Percentiles rank a stretch among this genome's conserved stretches.
Conservation (phyloP, 192 early-diverging fungal genomes). For the Cetraspora pellucida region DNA sequence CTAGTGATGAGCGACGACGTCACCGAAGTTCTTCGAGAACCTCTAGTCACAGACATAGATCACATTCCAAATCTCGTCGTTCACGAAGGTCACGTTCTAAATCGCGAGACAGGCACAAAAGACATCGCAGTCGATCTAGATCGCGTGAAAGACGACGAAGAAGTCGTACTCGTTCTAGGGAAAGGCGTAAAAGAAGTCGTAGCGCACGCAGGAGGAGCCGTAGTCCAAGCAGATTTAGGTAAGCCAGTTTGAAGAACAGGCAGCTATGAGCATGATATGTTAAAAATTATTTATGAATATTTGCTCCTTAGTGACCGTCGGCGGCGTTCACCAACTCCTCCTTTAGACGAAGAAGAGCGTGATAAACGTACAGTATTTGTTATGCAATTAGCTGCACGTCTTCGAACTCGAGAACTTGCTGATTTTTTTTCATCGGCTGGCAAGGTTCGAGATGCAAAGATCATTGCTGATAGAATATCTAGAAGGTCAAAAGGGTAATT, state of each 20-base stretch:
- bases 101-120: conserved; percentile 46
- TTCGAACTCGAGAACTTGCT: conserved; percentile 77
- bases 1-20: conserved; percentile 25
- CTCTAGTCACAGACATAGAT: conserved; percentile 44
- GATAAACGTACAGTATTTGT: conserved; percentile 94
- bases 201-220: conserved; percentile 43
- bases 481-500: conserved; percentile 84
- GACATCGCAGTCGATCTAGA: conserved; percentile 49
- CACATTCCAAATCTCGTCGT: conserved; percentile 43
- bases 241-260: neutral
- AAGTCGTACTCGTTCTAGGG: neutral
- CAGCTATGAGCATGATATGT: neutral
- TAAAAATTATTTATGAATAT: neutral
- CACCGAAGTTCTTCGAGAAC: conserved; percentile 42
- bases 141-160: conserved; percentile 46
- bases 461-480: conserved; percentile 83
- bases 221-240: conserved; percentile 16
- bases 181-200: conserved; percentile 44
- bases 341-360: conserved; percentile 74
- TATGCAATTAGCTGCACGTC: conserved; percentile 85
- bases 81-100: conserved; percentile 40
- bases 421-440: conserved; percentile 85
- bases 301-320: conserved; percentile 39
- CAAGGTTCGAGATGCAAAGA: conserved; percentile 82
- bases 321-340: conserved; percentile 65